Conservation (phyloP, 306 rosid genomes). For the Prunus salicina region DNA sequence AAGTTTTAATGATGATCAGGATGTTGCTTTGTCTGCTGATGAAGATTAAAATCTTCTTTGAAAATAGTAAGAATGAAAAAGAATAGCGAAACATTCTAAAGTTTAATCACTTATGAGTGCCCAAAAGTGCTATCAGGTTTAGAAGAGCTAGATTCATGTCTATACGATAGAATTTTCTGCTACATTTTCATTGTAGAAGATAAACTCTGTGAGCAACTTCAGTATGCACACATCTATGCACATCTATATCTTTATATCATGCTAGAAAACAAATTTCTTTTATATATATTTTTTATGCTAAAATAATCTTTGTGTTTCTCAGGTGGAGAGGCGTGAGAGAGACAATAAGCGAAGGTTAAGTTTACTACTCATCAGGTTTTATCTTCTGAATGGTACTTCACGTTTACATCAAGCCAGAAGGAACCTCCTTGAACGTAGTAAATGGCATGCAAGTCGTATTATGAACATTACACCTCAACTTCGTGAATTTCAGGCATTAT, state of each 20-base stretch:
- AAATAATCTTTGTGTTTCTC: conserved; percentile 42
- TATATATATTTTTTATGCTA: conserved; percentile 18
- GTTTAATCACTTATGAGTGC: neutral
- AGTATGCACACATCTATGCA: neutral
- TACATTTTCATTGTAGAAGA: neutral
- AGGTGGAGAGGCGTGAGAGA: conserved; percentile 97
- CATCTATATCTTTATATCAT: neutral
- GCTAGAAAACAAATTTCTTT: neutral
- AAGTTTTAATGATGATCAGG: conserved; percentile 3
- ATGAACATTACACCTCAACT: conserved; percentile 90
- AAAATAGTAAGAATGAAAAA: neutral
- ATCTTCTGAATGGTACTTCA: conserved; percentile 75
- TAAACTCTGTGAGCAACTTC: neutral
- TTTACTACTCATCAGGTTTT: conserved; percentile 70
- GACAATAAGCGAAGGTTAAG: conserved; percentile 65
- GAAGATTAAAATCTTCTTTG: neutral
- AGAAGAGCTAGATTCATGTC: neutral
- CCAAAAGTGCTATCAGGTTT: neutral
- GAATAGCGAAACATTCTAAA: neutral
- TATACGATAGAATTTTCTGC: neutral
- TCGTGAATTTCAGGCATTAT: conserved; percentile 93
- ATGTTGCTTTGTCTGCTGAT: conserved; percentile 14
- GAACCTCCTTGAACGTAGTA: conserved; percentile 84
- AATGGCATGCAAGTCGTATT: conserved; percentile 87
- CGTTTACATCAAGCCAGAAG: conserved; percentile 88